A percentile compares a stretch with the other conserved stretches of the same genome.
phyloP scores from a whole-genome alignment of 441 rosid species.

The Syzygium syzygioides region DNA sequence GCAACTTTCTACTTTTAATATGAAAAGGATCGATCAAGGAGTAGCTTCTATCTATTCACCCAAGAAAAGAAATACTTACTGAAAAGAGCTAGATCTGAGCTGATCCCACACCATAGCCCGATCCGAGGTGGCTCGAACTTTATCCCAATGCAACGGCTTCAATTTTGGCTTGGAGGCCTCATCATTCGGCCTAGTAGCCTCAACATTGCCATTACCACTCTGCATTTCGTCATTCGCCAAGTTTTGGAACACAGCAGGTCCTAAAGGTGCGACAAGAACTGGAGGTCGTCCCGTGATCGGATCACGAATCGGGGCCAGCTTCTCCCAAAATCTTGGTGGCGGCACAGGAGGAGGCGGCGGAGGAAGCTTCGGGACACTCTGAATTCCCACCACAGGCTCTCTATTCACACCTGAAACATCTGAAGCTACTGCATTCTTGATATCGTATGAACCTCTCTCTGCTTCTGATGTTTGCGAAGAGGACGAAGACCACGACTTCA shows the following conservation, averaged over 20 bases:
- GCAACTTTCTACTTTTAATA: neutral
- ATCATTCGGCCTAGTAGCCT: slow-evolving; percentile 26
- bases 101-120: slow-evolving; percentile 95
- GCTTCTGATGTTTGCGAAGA: slow-evolving; percentile 23
- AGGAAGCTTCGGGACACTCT: slow-evolving; percentile 26
- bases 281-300: slow-evolving; percentile 23
- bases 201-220: slow-evolving; percentile 6
- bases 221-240: slow-evolving; percentile 14
- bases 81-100: slow-evolving; percentile 76
- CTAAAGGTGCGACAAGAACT: slow-evolving; percentile 24
- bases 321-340: slow-evolving; percentile 41
- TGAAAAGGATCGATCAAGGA: neutral
- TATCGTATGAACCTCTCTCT: neutral
- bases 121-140: slow-evolving; percentile 83
- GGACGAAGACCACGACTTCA: slow-evolving; percentile 20
- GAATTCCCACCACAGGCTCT: slow-evolving; percentile 8
- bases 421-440: slow-evolving; percentile 9
- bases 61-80: slow-evolving; percentile 37
- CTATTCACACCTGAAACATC: slow-evolving; percentile 6
- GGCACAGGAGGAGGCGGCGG: slow-evolving; percentile 65
- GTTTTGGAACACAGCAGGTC: slow-evolving; percentile 21
- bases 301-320: slow-evolving; percentile 14
- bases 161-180: slow-evolving; percentile 54
- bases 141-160: slow-evolving; percentile 95
- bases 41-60: neutral